phyloP scores from a whole-genome alignment of 2,329 filamentous ascomycete species.

The Acephala macrosclerotiorum region DNA sequence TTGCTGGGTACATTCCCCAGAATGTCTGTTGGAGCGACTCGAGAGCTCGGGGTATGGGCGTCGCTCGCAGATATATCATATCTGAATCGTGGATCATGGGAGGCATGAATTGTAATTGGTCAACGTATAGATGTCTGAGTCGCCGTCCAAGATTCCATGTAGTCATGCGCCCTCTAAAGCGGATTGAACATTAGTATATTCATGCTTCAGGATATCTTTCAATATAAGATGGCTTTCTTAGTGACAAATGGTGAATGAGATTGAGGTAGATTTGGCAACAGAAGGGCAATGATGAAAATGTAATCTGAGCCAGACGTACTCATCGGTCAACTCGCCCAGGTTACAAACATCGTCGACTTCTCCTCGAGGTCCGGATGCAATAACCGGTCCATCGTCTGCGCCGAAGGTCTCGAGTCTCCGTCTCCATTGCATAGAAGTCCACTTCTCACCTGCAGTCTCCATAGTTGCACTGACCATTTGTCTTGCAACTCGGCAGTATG shows the following conservation, averaged over 20 bases:
- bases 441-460: conserved; percentile 52
- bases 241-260: neutral
- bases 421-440: conserved; percentile 59
- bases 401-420: conserved; percentile 87
- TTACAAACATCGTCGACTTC: conserved; percentile 85
- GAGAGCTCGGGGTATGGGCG: conserved; percentile 76
- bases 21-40: conserved; percentile 81
- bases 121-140: conserved; percentile 75
- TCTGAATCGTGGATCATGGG: conserved; percentile 51
- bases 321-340: conserved; percentile 77
- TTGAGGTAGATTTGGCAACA: neutral
- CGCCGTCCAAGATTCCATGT: conserved; percentile 74
- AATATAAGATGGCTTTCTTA: neutral
- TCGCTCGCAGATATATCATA: conserved; percentile 76
- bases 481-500: conserved; percentile 83
- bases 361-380: conserved; percentile 71
- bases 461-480: conserved; percentile 71
- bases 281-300: neutral
- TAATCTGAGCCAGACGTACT: neutral
- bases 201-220: neutral
- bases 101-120: conserved; percentile 77
- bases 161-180: conserved; percentile 68
- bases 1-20: conserved; percentile 74
- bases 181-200: neutral
- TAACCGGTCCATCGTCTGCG: conserved; percentile 69